phyloP scores from a whole-genome alignment of 768 basidiomycete genomes.

The Mycena chlorophos region DNA sequence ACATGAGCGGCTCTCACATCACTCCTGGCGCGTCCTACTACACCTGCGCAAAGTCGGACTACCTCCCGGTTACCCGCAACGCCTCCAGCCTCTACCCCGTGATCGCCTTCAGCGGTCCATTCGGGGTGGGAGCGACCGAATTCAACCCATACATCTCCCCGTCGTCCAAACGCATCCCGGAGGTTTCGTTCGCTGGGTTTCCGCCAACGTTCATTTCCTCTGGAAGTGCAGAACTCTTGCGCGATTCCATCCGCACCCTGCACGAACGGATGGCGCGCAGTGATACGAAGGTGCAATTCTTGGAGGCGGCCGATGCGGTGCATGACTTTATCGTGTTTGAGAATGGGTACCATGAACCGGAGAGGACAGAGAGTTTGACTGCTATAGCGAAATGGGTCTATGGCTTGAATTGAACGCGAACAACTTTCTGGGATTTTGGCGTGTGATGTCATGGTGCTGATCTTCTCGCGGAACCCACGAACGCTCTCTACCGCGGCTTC shows the following conservation, averaged over 20 bases:
- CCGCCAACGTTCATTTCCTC: constrained; percentile 60
- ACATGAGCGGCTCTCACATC: constrained; percentile 45
- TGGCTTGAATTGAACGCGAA: background rate
- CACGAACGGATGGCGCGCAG: constrained; percentile 48
- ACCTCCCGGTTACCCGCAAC: constrained; percentile 31
- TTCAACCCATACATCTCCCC: constrained; percentile 61
- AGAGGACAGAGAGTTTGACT: constrained; percentile 47
- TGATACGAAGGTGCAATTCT: constrained; percentile 49
- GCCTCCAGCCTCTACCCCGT: constrained; percentile 33
- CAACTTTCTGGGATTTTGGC: too few species aligned
- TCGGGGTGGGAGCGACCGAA: constrained; percentile 46
- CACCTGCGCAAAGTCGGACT: constrained; percentile 37
- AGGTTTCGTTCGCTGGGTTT: constrained; percentile 52
- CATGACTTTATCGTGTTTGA: constrained; percentile 55
- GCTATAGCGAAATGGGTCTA: constrained; percentile 52
- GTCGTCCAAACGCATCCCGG: constrained; percentile 40
- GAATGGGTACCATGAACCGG: constrained; percentile 48
- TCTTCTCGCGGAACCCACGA: too few species aligned
- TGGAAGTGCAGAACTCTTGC: constrained; percentile 58
- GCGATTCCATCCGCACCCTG: constrained; percentile 52
- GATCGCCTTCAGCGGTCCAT: constrained; percentile 47
- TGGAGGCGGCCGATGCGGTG: constrained; percentile 51
- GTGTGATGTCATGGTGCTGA: too few species aligned
- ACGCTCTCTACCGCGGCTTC: too few species aligned
- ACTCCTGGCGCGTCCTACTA: constrained; percentile 39